A percentile compares a stretch with the other conserved stretches of the same genome.
Conservation (phyloP, 2,329 filamentous ascomycete genomes). For the Periglandula ipomoeae region DNA sequence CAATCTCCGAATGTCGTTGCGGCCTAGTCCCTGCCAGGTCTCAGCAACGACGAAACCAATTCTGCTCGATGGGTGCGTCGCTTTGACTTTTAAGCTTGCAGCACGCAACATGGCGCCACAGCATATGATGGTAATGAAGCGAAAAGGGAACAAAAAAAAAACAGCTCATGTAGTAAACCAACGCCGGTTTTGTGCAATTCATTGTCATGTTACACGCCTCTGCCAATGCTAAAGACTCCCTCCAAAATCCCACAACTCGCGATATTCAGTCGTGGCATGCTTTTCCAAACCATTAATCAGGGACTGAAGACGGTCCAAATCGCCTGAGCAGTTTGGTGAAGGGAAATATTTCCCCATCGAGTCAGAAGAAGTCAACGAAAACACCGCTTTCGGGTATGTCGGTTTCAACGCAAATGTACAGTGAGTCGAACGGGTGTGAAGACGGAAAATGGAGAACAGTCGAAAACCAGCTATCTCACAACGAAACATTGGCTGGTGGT, state of each 20-base stretch:
- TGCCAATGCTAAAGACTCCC: not conserved
- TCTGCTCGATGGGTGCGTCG: not conserved
- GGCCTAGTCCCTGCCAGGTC: not conserved
- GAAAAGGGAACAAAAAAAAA: not conserved
- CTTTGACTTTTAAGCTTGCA: not conserved
- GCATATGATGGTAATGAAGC: not conserved
- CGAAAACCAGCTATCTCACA: no score
- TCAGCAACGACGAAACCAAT: not conserved
- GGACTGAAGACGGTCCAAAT: not conserved
- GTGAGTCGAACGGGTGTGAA: not conserved
- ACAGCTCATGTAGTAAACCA: conserved; percentile 10
- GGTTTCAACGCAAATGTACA: not conserved
- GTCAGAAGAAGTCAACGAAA: not conserved
- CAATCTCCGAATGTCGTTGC: not conserved
- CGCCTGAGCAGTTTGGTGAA: no score
- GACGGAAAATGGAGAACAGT: not conserved
- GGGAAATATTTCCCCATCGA: not conserved
- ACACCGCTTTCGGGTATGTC: not conserved
- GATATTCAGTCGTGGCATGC: no score
- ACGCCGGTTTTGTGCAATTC: conserved; percentile 14
- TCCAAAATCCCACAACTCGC: not conserved
- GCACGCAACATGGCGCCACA: not conserved
- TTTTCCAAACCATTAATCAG: no score
- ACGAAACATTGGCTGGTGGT: no score
- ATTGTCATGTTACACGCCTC: conserved; percentile 4